These are phyloP conservation scores for Zymoseptoria tritici DNA, from an alignment of 2,329 filamentous ascomycete genomes.

Conservation along the genomic window DNA sequence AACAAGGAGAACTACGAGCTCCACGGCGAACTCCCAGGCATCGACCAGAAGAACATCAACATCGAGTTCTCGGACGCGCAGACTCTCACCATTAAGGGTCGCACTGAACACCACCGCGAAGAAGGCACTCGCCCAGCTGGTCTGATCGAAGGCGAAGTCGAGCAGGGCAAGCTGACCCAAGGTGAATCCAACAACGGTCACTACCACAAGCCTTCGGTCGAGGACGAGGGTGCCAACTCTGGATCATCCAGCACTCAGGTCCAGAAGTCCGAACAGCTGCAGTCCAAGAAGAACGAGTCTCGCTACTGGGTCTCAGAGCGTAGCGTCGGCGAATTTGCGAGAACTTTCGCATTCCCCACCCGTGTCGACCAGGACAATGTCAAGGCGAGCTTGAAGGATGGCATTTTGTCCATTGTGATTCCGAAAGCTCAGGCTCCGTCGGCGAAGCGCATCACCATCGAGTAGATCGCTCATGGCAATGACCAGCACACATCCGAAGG, in stretches of 20 bases:
- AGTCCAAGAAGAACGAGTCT: conserved; percentile 33
- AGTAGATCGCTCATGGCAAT: conserved; percentile 35
- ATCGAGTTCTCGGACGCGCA: conserved; percentile 74
- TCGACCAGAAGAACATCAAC: conserved; percentile 64
- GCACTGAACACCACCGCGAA: conserved; percentile 57
- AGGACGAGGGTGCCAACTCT: conserved; percentile 45
- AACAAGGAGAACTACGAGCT: conserved; percentile 62
- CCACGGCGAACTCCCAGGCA: conserved; percentile 70
- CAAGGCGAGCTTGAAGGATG: conserved; percentile 54
- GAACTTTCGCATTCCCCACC: conserved; percentile 52
- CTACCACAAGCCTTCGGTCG: conserved; percentile 55
- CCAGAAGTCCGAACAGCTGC: conserved; percentile 28
- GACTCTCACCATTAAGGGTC: conserved; percentile 64
- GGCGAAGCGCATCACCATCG: conserved; percentile 49
- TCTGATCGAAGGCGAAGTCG: conserved; percentile 36
- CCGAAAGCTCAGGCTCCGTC: conserved; percentile 47
- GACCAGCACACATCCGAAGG: background rate
- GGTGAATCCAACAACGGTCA: conserved; percentile 21
- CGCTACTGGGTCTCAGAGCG: conserved; percentile 66
- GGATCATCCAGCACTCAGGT: conserved; percentile 7
- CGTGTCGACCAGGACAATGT: conserved; percentile 54
- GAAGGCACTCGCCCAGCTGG: conserved; percentile 46
- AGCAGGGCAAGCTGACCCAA: conserved; percentile 25
- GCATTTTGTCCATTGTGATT: conserved; percentile 50
- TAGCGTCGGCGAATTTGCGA: conserved; percentile 51